Base-by-base conservation (phyloP, 169 alveolate genomes). In the Theileria parva region DNA sequence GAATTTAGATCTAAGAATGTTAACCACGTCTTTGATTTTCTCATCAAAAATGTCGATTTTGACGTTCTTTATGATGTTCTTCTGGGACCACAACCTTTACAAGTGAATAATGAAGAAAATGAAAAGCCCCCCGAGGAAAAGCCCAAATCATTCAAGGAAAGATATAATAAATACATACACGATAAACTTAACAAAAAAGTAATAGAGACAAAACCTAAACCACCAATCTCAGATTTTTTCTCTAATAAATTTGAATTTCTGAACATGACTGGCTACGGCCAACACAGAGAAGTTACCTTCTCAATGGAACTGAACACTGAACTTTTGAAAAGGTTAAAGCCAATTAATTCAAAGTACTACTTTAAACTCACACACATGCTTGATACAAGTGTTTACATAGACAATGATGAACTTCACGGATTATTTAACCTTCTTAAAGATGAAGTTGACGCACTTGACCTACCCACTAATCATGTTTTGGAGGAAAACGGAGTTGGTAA, bases 361-460 rank as follows among this genome's bases (percentile, higher is more conserved):
- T 32, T 80, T 13, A 80, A 73, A 61, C 78, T 80, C 48, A 70
- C 32, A n/a, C 88, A 80, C 79, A 80, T 80, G 83, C 74, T 80
- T 50, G 88, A 80, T 17, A 23, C 73, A 3, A 71, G 68, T 50
- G 64, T 80, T 28, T 73, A 64, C 67, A 55, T 80, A 66, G 88
- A 80, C 23, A 80, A 72, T 44, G 88, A 80, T 28, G 88, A 80
- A 61, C 7, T 80, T 63, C 37, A 75, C 51, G 39, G 50, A 19
- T 23, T n/a, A 67, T 77, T 63, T 57, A 17, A 59, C 25, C 27
- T 71, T 57, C 25, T 76, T n/a, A 34, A 30, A 27, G 81, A 76
- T 11, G 55, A 71, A 37, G 61, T 60, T 66, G 74, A 77, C 11
- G 17, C 57, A 15, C 19, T 37, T 70, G 21, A 17, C 0, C 13